A percentile compares a stretch with the other conserved stretches of the same genome.
phyloP scores from a whole-genome alignment of 2,329 filamentous ascomycete genomes.

The Xylariaceae sp. region DNA sequence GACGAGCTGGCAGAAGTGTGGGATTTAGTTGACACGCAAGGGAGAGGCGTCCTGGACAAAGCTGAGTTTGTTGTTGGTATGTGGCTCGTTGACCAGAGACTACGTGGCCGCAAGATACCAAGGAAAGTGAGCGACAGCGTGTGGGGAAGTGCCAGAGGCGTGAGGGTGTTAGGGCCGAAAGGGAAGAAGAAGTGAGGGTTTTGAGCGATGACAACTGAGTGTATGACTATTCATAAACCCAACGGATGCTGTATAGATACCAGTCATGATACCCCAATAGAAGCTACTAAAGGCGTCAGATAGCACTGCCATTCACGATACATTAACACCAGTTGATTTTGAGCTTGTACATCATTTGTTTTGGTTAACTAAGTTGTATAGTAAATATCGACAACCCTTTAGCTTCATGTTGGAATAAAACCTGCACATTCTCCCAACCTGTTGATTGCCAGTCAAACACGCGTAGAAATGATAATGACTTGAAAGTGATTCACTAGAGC shows the following conservation, averaged over 20 bases:
- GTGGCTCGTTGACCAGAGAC: slow-evolving; percentile 81
- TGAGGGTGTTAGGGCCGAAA: slow-evolving; percentile 44
- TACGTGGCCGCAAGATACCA: slow-evolving; percentile 81
- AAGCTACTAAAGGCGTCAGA: slow-evolving; percentile 1
- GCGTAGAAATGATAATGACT: no score
- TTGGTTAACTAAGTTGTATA: no score
- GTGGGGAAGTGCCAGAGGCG: slow-evolving; percentile 70
- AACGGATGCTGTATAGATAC: slow-evolving; percentile 6
- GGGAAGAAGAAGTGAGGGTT: slow-evolving; percentile 14
- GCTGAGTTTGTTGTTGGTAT: slow-evolving; percentile 82
- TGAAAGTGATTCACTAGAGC: no score
- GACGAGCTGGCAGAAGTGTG: slow-evolving; percentile 78
- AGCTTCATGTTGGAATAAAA: no score
- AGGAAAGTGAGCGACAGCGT: slow-evolving; percentile 73
- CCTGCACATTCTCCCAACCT: no score
- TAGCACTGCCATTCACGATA: not conserved
- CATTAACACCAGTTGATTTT: no score
- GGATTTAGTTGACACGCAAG: slow-evolving; percentile 70
- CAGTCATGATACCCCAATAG: slow-evolving; percentile 22
- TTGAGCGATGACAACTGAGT: not conserved
- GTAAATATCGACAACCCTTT: no score
- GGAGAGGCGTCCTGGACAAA: slow-evolving; percentile 62
- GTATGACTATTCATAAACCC: not conserved
- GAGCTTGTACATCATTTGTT: no score
- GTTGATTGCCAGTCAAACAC: no score